phyloP scores from a whole-genome alignment of 2,329 filamentous ascomycete genomes.

The Boeremia exigua region DNA sequence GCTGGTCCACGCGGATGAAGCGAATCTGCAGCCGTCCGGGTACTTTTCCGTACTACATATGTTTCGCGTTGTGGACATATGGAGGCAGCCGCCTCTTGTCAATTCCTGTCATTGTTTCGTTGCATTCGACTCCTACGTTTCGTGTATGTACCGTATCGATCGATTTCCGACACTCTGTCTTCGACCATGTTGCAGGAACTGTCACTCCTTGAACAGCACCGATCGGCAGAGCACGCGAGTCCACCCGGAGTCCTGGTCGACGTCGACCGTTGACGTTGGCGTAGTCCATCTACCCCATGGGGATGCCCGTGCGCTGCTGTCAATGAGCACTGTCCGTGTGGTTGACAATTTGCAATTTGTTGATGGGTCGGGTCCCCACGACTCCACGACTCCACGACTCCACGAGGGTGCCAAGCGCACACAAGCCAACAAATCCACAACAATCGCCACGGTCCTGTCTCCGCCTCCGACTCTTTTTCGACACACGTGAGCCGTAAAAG shows the following conservation, averaged over 20 bases:
- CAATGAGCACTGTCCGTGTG: conserved; percentile 4
- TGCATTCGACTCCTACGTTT: background rate
- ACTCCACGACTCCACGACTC: background rate
- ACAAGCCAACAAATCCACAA: background rate
- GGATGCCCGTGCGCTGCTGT: conserved; percentile 12
- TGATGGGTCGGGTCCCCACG: background rate
- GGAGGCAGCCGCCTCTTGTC: background rate
- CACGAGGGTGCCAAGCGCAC: conserved; percentile 1
- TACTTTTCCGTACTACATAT: conserved; percentile 12
- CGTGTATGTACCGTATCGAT: background rate
- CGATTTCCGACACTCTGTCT: background rate
- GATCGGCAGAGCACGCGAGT: conserved; percentile 9
- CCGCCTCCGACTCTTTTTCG: conserved; percentile 10
- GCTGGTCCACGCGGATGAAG: background rate
- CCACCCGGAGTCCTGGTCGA: conserved; percentile 14
- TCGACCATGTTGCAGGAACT: background rate
- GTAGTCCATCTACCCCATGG: conserved; percentile 22
- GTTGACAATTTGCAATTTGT: background rate
- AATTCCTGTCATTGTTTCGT: background rate
- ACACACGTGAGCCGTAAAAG: conserved; percentile 3
- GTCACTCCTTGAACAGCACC: background rate
- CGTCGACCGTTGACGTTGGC: conserved; percentile 12
- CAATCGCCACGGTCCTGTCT: background rate
- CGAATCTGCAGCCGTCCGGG: conserved; percentile 8
- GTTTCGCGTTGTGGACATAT: background rate